Base-by-base conservation (phyloP, 106 monocot species). In the Cymbidium sinense region DNA sequence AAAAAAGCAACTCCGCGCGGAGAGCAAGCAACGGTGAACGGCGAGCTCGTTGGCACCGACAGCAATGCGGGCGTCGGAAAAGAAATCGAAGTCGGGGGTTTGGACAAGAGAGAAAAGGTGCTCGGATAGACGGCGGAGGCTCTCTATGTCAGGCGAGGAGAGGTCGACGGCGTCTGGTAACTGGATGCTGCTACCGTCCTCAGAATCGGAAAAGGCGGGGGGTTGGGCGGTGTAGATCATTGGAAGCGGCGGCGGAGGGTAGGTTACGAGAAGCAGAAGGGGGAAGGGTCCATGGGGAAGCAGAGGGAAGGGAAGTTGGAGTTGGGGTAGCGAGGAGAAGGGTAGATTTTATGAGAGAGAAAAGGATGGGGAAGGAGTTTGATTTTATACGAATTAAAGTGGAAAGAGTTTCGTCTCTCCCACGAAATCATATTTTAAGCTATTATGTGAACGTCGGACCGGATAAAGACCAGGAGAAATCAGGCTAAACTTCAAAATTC, bases 1-100 rank as follows among this genome's bases (percentile, higher is more conserved):
- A 61, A 95, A 89, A 83, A 88, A 95, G 67, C 90, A 85, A 81
- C 95, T 90, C 34, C 95, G 86, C 3, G 93, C 83, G 27, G 86
- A 80, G 58, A 95, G 90, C 61, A 95, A 62, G 90, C 90, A 93
- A 2, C 90, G 82, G 89, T 95, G 93, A 79, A 87, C 85, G 12
- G 71, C 65, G 43, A 95, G 34, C 33, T 85, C 82, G 12, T 72
- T 74, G 21, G 55, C 41, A 31, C 29, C 31, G 65, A 70, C 79
- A 61, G 27, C 54, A 81, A 86, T 76, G 85, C 73, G 44, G 62
- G 84, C 82, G 86, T 84, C 90, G 81, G 85, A 79, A 82, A 37
- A 82, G 83, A 87, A 85, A 74, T 51, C 77, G 75, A 80, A 69
- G 71, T 73, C 81, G 28, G 62, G 55, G 5, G 88, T 72, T 6